These are phyloP conservation scores for Syzygium grande DNA, from an alignment of 345 rosid species.

Conservation along the genomic window DNA sequence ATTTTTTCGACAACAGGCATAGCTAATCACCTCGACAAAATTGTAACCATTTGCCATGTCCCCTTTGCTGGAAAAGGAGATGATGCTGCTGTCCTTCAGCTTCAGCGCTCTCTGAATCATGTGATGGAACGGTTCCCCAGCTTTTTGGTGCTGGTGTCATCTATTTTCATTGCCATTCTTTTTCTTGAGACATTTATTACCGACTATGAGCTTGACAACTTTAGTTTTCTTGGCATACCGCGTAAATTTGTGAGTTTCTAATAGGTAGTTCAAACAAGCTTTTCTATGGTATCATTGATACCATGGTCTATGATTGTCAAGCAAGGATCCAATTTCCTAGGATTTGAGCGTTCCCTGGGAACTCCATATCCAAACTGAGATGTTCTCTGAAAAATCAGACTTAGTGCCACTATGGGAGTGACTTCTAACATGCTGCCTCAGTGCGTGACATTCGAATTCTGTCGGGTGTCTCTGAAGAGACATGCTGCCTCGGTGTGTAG, in stretches of 20 bases:
- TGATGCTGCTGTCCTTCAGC: neutral
- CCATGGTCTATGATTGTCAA: constrained; percentile 90
- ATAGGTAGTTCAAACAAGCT: neutral
- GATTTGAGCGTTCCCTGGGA: constrained; percentile 66
- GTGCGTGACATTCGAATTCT: neutral
- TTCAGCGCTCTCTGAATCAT: neutral
- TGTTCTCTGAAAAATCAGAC: neutral
- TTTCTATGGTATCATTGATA: constrained; percentile 88
- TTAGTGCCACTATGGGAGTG: neutral
- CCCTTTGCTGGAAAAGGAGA: neutral
- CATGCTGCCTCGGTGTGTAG: neutral
- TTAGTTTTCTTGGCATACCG: neutral
- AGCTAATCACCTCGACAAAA: neutral
- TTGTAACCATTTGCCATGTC: neutral
- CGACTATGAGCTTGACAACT: neutral
- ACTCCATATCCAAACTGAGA: neutral
- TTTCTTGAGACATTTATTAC: neutral
- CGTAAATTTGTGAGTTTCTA: neutral
- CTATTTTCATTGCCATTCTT: neutral
- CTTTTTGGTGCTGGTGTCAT: neutral
- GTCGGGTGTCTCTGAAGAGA: neutral
- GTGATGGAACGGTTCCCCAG: neutral
- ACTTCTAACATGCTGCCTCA: neutral
- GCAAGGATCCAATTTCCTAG: constrained; percentile 73
- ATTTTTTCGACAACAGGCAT: neutral